Percentiles rank a stretch among this genome's conserved stretches.
Evolutionary conservation across 1,284 basidiomycete genomes (phyloP).

Genomic region (Cryptococcus sp.): DNA sequence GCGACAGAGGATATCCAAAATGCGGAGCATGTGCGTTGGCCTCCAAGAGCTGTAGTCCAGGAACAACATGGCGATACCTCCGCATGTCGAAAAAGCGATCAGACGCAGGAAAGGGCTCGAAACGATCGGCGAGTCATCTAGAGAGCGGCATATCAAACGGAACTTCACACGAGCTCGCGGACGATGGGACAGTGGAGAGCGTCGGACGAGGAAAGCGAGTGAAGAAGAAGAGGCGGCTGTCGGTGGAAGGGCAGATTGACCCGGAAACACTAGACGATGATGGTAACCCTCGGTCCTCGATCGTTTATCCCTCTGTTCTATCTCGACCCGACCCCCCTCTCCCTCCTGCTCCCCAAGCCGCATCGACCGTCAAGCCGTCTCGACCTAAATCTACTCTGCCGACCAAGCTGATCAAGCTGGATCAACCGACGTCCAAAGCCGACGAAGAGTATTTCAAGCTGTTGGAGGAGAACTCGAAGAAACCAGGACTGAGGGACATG

Average conservation of each 20-base stretch:
- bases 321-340: too few species aligned
- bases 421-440: constrained; percentile 7
- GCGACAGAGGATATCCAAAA: constrained; percentile 27
- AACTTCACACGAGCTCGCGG: too few species aligned
- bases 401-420: neutral
- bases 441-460: constrained; percentile 24
- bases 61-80: constrained; percentile 18
- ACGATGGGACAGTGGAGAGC: neutral
- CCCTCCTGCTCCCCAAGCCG: too few species aligned
- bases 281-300: constrained; percentile 8
- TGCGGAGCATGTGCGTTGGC: constrained; percentile 24
- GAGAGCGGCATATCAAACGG: neutral
- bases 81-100: constrained; percentile 1
- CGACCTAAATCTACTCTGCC: too few species aligned
- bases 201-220: constrained; percentile 19
- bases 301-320: neutral
- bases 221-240: constrained; percentile 24
- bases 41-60: constrained; percentile 16
- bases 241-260: constrained; percentile 20
- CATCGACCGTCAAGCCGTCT: too few species aligned
- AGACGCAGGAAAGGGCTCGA: neutral
- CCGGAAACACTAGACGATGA: constrained; percentile 18
- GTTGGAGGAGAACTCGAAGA: constrained; percentile 19
- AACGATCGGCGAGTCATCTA: neutral
- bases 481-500: constrained; percentile 18